Evolutionary conservation across 495 filamentous ascomycete genomes (phyloP).

Genomic region (Trypethelium eluteriae): DNA sequence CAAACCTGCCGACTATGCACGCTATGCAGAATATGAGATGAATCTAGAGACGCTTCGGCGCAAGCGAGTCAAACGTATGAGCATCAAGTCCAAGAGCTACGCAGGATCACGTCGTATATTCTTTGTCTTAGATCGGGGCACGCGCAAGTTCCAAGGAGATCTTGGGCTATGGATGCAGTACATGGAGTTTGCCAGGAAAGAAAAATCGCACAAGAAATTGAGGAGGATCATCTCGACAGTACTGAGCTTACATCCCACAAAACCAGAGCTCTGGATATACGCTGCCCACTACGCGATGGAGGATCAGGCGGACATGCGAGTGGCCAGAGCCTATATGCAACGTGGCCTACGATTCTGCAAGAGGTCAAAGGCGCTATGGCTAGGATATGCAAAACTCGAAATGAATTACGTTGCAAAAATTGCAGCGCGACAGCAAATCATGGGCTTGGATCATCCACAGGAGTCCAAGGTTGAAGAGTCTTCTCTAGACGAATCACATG

Average conservation of each 20-base stretch:
- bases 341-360: slow-evolving; percentile 83
- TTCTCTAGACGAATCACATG: slow-evolving; percentile 35
- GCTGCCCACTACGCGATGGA: slow-evolving; percentile 73
- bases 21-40: slow-evolving; percentile 86
- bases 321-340: slow-evolving; percentile 79
- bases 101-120: slow-evolving; percentile 75
- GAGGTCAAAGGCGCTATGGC: slow-evolving; percentile 61
- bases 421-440: slow-evolving; percentile 57
- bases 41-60: slow-evolving; percentile 74
- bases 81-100: slow-evolving; percentile 55
- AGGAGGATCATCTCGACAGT: slow-evolving; percentile 66
- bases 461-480: slow-evolving; percentile 37
- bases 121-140: slow-evolving; percentile 79
- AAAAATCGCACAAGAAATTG: slow-evolving; percentile 74
- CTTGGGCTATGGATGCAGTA: slow-evolving; percentile 87
- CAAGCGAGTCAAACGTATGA: slow-evolving; percentile 73
- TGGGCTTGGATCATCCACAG: slow-evolving; percentile 54
- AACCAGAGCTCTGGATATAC: slow-evolving; percentile 77
- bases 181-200: slow-evolving; percentile 67
- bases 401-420: slow-evolving; percentile 84
- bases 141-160: slow-evolving; percentile 75
- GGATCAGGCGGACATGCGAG: slow-evolving; percentile 71
- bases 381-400: slow-evolving; percentile 86
- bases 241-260: slow-evolving; percentile 75
- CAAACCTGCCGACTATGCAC: slow-evolving; percentile 65